Conservation (phyloP, 257 asterid species). For the Gynochthodes officinalis region DNA sequence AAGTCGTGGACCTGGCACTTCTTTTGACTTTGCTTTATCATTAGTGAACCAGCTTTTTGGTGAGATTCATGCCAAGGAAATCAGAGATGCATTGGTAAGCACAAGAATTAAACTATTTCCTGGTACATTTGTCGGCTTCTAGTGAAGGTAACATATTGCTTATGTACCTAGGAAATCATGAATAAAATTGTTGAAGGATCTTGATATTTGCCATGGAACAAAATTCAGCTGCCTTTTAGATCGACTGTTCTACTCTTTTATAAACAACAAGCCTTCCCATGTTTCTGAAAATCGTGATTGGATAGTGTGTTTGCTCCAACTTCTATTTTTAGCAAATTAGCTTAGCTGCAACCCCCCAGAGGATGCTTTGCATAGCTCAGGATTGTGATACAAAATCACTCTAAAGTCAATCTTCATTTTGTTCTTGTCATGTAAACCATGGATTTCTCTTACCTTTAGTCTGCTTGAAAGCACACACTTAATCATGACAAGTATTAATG, state of each 20-base stretch:
- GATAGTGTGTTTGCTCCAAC: neutral
- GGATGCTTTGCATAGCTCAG: neutral
- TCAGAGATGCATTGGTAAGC: slow-evolving; percentile 60
- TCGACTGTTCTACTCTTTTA: neutral
- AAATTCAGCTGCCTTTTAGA: neutral
- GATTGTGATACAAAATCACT: neutral
- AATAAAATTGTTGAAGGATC: neutral
- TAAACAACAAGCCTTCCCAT: neutral
- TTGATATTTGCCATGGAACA: neutral
- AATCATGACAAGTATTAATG: neutral
- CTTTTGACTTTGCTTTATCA: slow-evolving; percentile 63
- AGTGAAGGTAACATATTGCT: neutral
- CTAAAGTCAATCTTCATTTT: neutral
- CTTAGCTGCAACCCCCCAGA: neutral
- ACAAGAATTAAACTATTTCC: neutral
- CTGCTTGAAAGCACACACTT: slow-evolving; percentile 1
- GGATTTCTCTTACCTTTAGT: neutral
- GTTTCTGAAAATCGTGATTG: neutral
- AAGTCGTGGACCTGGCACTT: slow-evolving; percentile 96
- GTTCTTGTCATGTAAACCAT: neutral
- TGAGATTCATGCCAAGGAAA: slow-evolving; percentile 56
- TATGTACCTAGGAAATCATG: neutral
- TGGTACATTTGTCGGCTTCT: neutral
- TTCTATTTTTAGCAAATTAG: slow-evolving; percentile 1
- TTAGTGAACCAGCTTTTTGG: slow-evolving; percentile 86